Percentiles rank a stretch among this genome's conserved stretches.
These are phyloP conservation scores for Zangia roseola DNA, from an alignment of 768 basidiomycete species.

Conservation along the genomic window DNA sequence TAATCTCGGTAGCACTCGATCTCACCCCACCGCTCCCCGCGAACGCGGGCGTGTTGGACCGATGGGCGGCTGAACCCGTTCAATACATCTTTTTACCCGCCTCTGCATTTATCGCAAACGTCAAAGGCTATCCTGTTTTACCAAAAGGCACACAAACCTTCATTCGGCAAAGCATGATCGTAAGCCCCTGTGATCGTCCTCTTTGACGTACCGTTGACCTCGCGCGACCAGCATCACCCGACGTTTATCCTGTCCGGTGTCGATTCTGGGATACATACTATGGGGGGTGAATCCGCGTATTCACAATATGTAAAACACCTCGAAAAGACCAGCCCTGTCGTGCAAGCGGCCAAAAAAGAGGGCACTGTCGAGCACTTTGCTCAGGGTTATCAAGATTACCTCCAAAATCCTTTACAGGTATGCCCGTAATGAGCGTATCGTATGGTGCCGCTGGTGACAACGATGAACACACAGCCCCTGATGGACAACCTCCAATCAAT, in stretches of 20 bases:
- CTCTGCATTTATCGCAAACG: conserved; percentile 90
- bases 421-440: conserved; percentile 15
- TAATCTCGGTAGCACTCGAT: conserved; percentile 70
- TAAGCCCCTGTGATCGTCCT: conserved; percentile 34
- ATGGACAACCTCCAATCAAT: conserved; percentile 97
- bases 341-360: conserved; percentile 59
- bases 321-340: conserved; percentile 70
- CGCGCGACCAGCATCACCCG: conserved; percentile 68
- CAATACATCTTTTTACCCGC: conserved; percentile 86
- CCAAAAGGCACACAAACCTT: conserved; percentile 92
- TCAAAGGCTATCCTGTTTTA: conserved; percentile 95
- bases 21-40: conserved; percentile 85
- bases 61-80: conserved; percentile 96
- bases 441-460: conserved; percentile 6
- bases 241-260: conserved; percentile 79
- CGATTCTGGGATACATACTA: conserved; percentile 58
- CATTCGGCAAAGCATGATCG: conserved; percentile 87
- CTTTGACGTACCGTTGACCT: conserved; percentile 19
- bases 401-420: conserved; percentile 93
- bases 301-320: conserved; percentile 84
- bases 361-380: conserved; percentile 90
- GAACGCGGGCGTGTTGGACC: conserved; percentile 67
- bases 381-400: conserved; percentile 89
- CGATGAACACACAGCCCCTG: conserved; percentile 58
- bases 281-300: conserved; percentile 86